Evolutionary conservation across 371 early-diverging fungal genomes (phyloP), one percentile per base, ranked within the genome.

Genomic region (Rhizomucor pusillus): DNA sequence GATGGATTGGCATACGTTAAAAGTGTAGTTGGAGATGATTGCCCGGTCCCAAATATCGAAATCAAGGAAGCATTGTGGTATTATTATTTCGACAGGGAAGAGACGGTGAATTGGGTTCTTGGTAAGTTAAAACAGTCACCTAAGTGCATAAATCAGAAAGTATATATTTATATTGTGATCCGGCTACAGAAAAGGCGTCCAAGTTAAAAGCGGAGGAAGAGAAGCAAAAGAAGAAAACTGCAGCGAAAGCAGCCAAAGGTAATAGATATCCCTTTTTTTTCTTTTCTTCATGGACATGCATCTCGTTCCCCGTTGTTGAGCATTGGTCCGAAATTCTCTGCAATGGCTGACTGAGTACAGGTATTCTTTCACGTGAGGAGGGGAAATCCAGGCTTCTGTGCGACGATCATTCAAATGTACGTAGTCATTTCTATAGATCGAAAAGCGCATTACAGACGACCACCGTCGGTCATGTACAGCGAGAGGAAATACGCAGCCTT

Each of bases 41-140:
- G 66, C 3, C 57, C 67, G 16, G 56, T 84, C 6, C 61, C 80
- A 9, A 67, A 67, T 47, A 65, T 68, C 37, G 85, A 85, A 46
- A 83, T 89, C 34, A 80, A 83, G 59, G 85, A 87, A 51, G 73
- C 85, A 10, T 55, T 89, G 22, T 85, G 84, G 83, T 73, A 87
- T 47, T 84, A 81, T 46, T 84, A 82, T 50, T 82, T 82, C 59
- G 81, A 87, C 40, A 63, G 66, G 25, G 72, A 82, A 35, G 63
- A 85, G 50, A 74, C 85, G 0, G 66, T 84, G 3, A 65, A 71
- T 19, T 86, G 80, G 68, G 68, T 82, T 23, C 58, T 84, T 34
- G 84, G 88, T 86, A 78, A 59, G 65, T 43, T n/a, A 14, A 40
- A n/a, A 53, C 4, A 18, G 2, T 7, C 6, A 34, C 5, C 11